Percentiles rank a stretch among this genome's conserved stretches.
Evolutionary conservation across 2,329 filamentous ascomycete genomes (phyloP).

Genomic region (Epichloe festucae): DNA sequence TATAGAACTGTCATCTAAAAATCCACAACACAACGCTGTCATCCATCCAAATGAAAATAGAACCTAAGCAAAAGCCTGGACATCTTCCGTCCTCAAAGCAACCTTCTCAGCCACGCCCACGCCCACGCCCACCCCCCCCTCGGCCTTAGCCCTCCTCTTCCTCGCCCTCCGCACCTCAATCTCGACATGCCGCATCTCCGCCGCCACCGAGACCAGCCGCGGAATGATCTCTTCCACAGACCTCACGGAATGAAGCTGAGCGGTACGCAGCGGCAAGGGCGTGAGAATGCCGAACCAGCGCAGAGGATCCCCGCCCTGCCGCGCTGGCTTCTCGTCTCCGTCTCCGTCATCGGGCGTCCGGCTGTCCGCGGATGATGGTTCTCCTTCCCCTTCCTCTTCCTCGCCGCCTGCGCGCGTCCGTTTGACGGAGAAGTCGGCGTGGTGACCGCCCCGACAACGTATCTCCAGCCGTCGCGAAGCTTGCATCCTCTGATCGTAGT

Average conservation of each 20-base stretch:
- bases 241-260: slow-evolving; percentile 45
- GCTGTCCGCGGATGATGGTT: not conserved
- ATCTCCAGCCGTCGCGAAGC: slow-evolving; percentile 29
- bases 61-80: not conserved
- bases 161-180: slow-evolving; percentile 51
- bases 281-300: slow-evolving; percentile 44
- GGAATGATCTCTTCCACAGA: slow-evolving; percentile 46
- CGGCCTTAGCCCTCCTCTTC: slow-evolving; percentile 39
- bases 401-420: not conserved
- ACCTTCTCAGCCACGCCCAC: not conserved
- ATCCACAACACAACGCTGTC: too few species aligned
- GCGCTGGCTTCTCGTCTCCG: not conserved
- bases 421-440: not conserved
- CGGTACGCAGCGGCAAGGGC: slow-evolving; percentile 37
- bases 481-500: slow-evolving; percentile 63
- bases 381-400: not conserved
- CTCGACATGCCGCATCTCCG: slow-evolving; percentile 52
- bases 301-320: slow-evolving; percentile 29
- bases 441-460: not conserved
- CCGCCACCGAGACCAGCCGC: slow-evolving; percentile 40
- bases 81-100: not conserved
- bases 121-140: slow-evolving; percentile 8
- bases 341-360: not conserved
- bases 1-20: not conserved
- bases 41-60: too few species aligned